A percentile compares a stretch with the other conserved stretches of the same genome.
These are phyloP conservation scores for Ophiobolus disseminans DNA, from an alignment of 2,329 filamentous ascomycete species.

Conservation along the genomic window DNA sequence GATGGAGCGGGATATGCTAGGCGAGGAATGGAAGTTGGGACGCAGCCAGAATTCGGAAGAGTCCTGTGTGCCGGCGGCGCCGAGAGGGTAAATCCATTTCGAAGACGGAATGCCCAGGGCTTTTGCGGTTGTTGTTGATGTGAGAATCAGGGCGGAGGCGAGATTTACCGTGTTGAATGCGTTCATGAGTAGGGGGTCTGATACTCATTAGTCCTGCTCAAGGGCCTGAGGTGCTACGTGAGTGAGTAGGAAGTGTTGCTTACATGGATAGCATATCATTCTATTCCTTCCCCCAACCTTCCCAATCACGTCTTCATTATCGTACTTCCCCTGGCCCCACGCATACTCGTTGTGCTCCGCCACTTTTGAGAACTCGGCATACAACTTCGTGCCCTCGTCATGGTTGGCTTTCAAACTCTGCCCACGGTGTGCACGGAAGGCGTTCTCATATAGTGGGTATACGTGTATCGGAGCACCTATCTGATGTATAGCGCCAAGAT, in stretches of 20 bases:
- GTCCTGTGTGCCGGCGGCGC: conserved; percentile 68
- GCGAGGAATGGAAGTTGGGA: conserved; percentile 64
- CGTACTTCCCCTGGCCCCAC: conserved; percentile 63
- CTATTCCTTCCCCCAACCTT: conserved; percentile 64
- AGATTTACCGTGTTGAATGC: conserved; percentile 74
- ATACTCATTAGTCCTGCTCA: neutral
- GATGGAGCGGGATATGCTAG: conserved; percentile 65
- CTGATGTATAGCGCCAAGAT: conserved; percentile 62
- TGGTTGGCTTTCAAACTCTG: conserved; percentile 65
- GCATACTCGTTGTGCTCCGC: conserved; percentile 61
- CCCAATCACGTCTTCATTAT: conserved; percentile 60
- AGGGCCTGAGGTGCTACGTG: neutral
- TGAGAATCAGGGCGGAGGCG: conserved; percentile 66
- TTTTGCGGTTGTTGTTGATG: conserved; percentile 62
- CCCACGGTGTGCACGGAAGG: conserved; percentile 62
- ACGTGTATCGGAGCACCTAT: conserved; percentile 71
- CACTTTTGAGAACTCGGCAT: conserved; percentile 66
- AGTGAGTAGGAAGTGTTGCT: conserved; percentile 23
- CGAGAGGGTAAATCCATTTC: conserved; percentile 70
- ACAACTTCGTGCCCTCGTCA: conserved; percentile 65
- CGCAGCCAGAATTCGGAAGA: conserved; percentile 68
- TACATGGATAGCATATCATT: conserved; percentile 74
- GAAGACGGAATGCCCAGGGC: conserved; percentile 61
- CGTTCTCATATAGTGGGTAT: conserved; percentile 72
- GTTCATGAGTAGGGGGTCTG: conserved; percentile 74